Conservation (phyloP, 495 filamentous ascomycete species). For the Aspergillus incahuasiensis region DNA sequence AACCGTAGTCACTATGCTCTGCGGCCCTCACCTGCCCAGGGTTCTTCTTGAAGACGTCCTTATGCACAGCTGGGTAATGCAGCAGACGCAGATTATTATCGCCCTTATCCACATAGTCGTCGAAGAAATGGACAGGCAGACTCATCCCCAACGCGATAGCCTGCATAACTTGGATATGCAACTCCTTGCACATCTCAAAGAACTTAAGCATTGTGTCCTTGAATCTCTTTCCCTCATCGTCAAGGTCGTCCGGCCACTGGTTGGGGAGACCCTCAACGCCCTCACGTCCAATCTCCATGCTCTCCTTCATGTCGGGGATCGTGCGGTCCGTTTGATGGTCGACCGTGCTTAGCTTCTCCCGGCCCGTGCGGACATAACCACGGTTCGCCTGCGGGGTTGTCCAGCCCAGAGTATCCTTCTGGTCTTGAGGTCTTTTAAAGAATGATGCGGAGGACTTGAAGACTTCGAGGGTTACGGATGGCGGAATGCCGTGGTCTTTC, state of each 20-base stretch:
- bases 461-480: conserved; percentile 51
- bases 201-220: conserved; percentile 68
- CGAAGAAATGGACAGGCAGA: conserved; percentile 70
- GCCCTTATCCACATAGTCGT: conserved; percentile 62
- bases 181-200: conserved; percentile 61
- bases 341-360: conserved; percentile 68
- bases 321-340: conserved; percentile 52
- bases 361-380: conserved; percentile 70
- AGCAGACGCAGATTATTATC: conserved; percentile 88
- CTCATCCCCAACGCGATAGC: conserved; percentile 84
- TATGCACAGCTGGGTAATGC: conserved; percentile 74
- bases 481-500: conserved; percentile 66
- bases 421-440: conserved; percentile 63
- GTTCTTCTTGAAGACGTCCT: conserved; percentile 64
- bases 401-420: conserved; percentile 71
- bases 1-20: conserved; percentile 86
- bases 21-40: conserved; percentile 76
- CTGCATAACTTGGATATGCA: conserved; percentile 80
- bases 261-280: conserved; percentile 65
- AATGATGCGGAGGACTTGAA: conserved; percentile 72
- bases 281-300: conserved; percentile 77
- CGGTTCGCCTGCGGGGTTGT: conserved; percentile 68
- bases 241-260: conserved; percentile 68
- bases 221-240: conserved; percentile 62
- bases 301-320: conserved; percentile 77